These are phyloP conservation scores for Alternaria novae-zelandiae DNA, from an alignment of 2,329 filamentous ascomycete species.

Conservation along the genomic window DNA sequence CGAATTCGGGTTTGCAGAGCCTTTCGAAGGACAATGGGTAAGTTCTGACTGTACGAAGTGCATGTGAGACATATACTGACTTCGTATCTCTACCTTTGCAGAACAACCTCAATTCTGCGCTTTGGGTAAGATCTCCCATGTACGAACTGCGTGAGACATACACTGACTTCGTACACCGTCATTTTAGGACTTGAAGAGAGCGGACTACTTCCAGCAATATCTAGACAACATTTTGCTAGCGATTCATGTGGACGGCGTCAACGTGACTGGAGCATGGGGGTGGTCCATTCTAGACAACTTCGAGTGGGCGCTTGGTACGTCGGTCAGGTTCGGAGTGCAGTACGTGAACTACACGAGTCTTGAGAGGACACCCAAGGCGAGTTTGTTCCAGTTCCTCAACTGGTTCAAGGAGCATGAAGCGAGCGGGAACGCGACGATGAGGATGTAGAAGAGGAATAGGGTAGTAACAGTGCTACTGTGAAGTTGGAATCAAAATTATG, in stretches of 20 bases:
- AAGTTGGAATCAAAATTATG: background rate
- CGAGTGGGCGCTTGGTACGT: constrained; percentile 49
- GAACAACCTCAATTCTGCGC: constrained; percentile 9
- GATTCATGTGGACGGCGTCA: constrained; percentile 48
- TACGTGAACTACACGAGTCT: constrained; percentile 52
- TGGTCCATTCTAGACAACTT: constrained; percentile 54
- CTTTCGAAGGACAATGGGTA: constrained; percentile 45
- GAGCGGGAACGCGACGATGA: constrained; percentile 36
- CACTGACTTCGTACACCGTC: too few relatives aligned
- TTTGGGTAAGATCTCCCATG: constrained; percentile 45
- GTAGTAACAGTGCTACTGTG: background rate
- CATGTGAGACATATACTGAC: background rate
- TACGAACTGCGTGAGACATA: too few relatives aligned
- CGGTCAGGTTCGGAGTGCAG: constrained; percentile 51
- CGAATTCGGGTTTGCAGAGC: constrained; percentile 53
- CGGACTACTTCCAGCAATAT: constrained; percentile 53
- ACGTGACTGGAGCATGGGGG: constrained; percentile 52
- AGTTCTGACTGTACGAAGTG: background rate
- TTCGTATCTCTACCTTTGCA: background rate
- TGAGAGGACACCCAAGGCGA: constrained; percentile 52
- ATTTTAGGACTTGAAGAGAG: constrained; percentile 46
- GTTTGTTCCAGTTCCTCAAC: constrained; percentile 52
- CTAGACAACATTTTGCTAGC: constrained; percentile 51
- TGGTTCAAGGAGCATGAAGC: constrained; percentile 49
- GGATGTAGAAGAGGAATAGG: constrained; percentile 6